A percentile compares a stretch with the other conserved stretches of the same genome.
Conservation (phyloP, 225 moss, liverwort and hornwort species). For the Physcomitrium patens region DNA sequence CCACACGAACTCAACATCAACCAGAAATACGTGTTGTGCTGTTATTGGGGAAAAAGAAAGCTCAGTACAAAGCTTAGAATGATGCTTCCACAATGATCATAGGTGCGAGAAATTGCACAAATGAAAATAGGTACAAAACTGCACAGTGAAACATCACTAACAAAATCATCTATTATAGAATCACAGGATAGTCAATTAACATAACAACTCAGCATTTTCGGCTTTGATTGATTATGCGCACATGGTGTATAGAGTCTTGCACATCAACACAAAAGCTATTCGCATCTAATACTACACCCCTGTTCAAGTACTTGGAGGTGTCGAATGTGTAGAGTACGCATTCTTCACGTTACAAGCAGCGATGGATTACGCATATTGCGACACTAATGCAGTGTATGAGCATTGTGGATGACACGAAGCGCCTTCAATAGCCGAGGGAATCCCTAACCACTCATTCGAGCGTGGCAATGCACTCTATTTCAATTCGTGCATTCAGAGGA, state of each 20-base stretch:
- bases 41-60: too few relatives aligned
- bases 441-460: slow-evolving; percentile 29
- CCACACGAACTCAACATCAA: too few relatives aligned
- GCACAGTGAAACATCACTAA: too few relatives aligned
- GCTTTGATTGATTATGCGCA: slow-evolving; percentile 2
- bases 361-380: neutral
- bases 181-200: neutral
- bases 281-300: slow-evolving; percentile 1
- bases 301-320: neutral
- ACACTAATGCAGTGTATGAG: neutral
- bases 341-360: neutral
- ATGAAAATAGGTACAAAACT: too few relatives aligned
- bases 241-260: neutral
- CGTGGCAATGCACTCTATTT: slow-evolving; percentile 93
- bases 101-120: too few relatives aligned
- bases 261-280: neutral
- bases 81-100: too few relatives aligned
- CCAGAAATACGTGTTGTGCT: too few relatives aligned
- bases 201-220: neutral
- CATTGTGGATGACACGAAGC: neutral
- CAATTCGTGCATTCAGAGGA: slow-evolving; percentile 91
- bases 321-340: slow-evolving; percentile 6
- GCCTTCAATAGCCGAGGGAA: neutral
- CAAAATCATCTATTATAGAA: too few relatives aligned
- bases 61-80: too few relatives aligned